Conservation (phyloP, 2,329 filamentous ascomycete species). For the Leptographium lundbergii region DNA sequence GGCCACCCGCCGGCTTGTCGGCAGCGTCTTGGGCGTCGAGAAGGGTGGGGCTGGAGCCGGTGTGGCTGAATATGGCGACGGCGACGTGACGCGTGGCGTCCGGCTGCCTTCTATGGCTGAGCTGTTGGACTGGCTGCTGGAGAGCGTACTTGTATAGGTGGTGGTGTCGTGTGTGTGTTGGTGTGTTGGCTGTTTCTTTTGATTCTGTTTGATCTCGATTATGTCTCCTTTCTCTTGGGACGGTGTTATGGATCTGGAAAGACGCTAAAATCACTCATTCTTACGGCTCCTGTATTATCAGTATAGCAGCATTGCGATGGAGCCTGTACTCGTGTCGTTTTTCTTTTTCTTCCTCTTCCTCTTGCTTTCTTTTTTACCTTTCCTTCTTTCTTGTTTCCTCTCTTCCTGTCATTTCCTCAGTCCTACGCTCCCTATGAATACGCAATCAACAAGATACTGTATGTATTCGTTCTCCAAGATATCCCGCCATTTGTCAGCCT, state of each 20-base stretch:
- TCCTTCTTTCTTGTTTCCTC: not conserved
- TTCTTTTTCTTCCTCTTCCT: not conserved
- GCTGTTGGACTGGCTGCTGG: conserved; percentile 32
- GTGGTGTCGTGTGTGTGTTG: too few relatives aligned
- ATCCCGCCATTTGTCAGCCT: not conserved
- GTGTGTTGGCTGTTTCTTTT: not conserved
- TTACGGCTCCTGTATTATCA: not conserved
- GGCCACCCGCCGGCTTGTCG: not conserved
- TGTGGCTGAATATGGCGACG: conserved; percentile 1
- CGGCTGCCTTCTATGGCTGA: conserved; percentile 27
- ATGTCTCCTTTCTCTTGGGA: too few relatives aligned
- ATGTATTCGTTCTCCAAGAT: too few relatives aligned
- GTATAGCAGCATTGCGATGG: too few relatives aligned
- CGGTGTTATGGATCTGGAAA: too few relatives aligned
- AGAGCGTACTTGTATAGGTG: conserved; percentile 27
- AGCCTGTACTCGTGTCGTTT: not conserved
- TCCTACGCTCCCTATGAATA: not conserved
- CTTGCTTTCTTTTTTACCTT: not conserved
- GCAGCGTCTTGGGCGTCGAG: conserved; percentile 3
- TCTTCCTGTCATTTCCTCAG: not conserved
- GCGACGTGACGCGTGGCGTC: conserved; percentile 10
- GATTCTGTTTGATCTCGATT: too few relatives aligned
- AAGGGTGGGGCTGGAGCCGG: not conserved
- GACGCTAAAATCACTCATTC: not conserved
- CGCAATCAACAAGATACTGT: not conserved